These are phyloP conservation scores for barrel medic (Medicago truncatula) DNA, from an alignment of 306 rosid genomes.

Conservation along the genomic window MtrunA17r5.0-ANR NC_053045.1:11855001-11855500, in stretches of 20 bases:
- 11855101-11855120: neutral
- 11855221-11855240: no score
- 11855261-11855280: no score
- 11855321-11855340: no score
- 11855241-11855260: no score
- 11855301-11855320: no score
- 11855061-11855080: neutral
- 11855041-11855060: constrained; percentile 1
- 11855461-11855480: neutral
- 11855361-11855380: neutral
- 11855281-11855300: no score
- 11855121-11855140: constrained; percentile 6
- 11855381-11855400: neutral
- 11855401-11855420: neutral
- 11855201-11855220: neutral
- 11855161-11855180: neutral
- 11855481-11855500: neutral
- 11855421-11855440: neutral
- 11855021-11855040: neutral
- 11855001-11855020: neutral
- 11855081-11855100: constrained; percentile 2
- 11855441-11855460: neutral
- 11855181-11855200: neutral
- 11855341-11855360: no score
- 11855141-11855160: neutral